Evolutionary conservation across 805 yeast species (phyloP), one percentile per base, ranked within the genome.

Genomic region (Yarrowia sp.): DNA sequence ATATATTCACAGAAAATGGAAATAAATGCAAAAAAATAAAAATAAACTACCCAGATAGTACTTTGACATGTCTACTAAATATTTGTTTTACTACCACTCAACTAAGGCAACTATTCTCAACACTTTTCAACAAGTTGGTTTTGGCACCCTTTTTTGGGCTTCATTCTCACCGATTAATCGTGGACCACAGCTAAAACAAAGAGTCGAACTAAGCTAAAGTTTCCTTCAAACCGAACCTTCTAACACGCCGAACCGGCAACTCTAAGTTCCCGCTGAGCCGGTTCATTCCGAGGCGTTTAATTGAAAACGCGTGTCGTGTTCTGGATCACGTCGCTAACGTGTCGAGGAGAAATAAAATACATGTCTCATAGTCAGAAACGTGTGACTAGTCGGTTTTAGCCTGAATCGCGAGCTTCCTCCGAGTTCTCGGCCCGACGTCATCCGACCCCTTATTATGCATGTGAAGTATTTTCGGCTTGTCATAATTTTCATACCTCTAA

Each of bases 271-370:
- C n/a, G n/a, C n/a, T 24, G 19, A 17, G 35, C 52, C 52, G 52
- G 52, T 6, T 35, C 12, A 9, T 28, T 17, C 52, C 52, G 52
- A 46, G 24, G n/a, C n/a, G 52, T 17, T 44, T 46, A 46, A 46
- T 46, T 46, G 52, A 46, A 24, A 28, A 46, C 52, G 52, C 52
- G 52, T 46, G 12, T 21, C 46, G 46, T 21, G 46, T 40, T 19
- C 12, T 1, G 22, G 10, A 17, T n/a, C n/a, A n/a, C n/a, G n/a
- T n/a, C n/a, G n/a, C n/a, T n/a, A n/a, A n/a, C n/a, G n/a, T n/a
- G n/a, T n/a, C n/a, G n/a, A n/a, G n/a, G n/a, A n/a, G n/a, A n/a
- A n/a, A n/a, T n/a, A n/a, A n/a, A n/a, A n/a, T n/a, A n/a, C n/a
- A n/a, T n/a, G n/a, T n/a, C n/a, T n/a, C n/a, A n/a, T n/a, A n/a